These are phyloP conservation scores for Phytopythium kandeliae DNA, from an alignment of 352 stramenopile species.

Conservation along the genomic window DNA sequence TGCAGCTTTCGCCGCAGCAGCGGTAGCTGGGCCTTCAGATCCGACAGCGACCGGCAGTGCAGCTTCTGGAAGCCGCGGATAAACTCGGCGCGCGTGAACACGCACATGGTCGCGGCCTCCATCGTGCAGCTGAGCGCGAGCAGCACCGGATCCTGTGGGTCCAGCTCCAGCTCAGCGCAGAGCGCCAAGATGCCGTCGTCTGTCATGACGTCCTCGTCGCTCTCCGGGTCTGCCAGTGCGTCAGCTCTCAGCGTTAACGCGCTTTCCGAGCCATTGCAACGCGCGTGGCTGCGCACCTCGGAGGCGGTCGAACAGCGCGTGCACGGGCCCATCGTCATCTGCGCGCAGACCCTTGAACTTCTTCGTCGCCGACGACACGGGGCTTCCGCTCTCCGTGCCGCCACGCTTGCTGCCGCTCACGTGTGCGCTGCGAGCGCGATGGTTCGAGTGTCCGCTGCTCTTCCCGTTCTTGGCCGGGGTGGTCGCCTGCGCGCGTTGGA, in stretches of 20 bases:
- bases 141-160: constrained; percentile 76
- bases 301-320: constrained; percentile 55
- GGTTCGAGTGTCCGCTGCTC: not conserved
- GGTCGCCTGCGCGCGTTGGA: constrained; percentile 23
- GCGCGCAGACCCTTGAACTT: constrained; percentile 39
- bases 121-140: constrained; percentile 77
- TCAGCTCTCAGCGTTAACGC: constrained; percentile 2
- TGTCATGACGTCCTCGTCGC: constrained; percentile 60
- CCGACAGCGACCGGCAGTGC: constrained; percentile 46
- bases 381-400: constrained; percentile 21
- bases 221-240: constrained; percentile 29
- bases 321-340: constrained; percentile 33
- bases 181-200: constrained; percentile 77
- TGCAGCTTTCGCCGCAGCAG: constrained; percentile 43
- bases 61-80: constrained; percentile 63
- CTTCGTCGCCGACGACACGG: constrained; percentile 28
- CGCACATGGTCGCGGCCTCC: constrained; percentile 70
- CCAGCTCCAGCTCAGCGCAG: constrained; percentile 64
- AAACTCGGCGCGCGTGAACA: constrained; percentile 76
- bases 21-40: constrained; percentile 46
- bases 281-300: no score
- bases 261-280: no score
- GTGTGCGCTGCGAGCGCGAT: constrained; percentile 5
- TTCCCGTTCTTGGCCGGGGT: constrained; percentile 20
- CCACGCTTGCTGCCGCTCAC: constrained; percentile 20